Evolutionary conservation across 352 stramenopile genomes (phyloP), one percentile per base, ranked within the genome.

Genomic region (Globisporangium middletonii): DNA sequence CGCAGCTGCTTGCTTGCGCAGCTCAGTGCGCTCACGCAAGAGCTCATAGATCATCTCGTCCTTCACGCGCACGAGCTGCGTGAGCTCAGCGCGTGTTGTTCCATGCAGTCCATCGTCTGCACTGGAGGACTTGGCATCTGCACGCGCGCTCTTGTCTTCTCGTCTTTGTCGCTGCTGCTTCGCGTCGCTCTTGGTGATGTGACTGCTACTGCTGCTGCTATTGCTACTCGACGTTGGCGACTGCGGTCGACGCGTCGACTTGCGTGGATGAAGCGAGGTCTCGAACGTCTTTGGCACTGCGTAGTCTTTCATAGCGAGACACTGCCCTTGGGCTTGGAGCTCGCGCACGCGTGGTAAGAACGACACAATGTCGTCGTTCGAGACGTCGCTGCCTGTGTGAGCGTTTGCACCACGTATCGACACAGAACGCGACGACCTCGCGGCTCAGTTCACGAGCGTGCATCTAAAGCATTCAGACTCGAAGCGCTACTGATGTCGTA

Each of bases 11-110:
- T 92, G 68, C 33, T 71, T 75, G 23, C 81, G 71, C 65, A 90
- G 64, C 8, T 66, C 53, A 5, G 73, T 72, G 5, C 81, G 75
- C 48, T 94, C 79, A 50, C 88, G 82, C 11, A 92, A 59, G 18
- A 94, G 55, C 50, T 89, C 70, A 60, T 85, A 92, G 42, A 92
- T 91, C 73, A 92, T 88, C 66, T 94, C 72, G 58, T 94, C 84
- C 55, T 92, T 94, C 28, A 92, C 70, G 8, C 68, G 68, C 26
- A 94, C 54, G 12, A 82, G 60, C 38, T 63, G 68, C 26, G 78
- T 64, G 18, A 72, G 53, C 30, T 85, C 67, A 15, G 16, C 26
- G 33, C n/a, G 37, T 18, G 15, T 56, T n/a, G 11, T 46, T 6
- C 4, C 50, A 23, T 12, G 46, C 28, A 26, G 41, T 27, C 26